Evolutionary conservation across 2,329 filamentous ascomycete species (phyloP).

Genomic region (Daldinia sp.): DNA sequence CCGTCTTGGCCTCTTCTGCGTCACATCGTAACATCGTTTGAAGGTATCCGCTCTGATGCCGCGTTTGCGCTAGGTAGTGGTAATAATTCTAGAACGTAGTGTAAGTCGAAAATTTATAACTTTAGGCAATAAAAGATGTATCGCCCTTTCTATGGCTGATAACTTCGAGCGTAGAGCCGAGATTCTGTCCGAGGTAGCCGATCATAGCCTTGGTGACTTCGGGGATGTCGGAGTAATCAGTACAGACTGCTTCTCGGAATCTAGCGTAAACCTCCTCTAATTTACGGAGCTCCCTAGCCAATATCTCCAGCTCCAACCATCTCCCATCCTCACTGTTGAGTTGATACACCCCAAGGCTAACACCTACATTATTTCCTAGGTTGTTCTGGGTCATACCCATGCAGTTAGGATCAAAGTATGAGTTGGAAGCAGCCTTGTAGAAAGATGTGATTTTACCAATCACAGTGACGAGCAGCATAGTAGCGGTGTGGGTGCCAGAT

Average conservation of each 20-base stretch:
- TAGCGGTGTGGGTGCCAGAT: slow-evolving; percentile 54
- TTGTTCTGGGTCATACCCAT: slow-evolving; percentile 31
- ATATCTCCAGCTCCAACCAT: slow-evolving; percentile 58
- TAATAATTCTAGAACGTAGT: slow-evolving; percentile 11
- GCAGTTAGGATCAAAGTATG: slow-evolving; percentile 49
- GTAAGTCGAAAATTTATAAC: background rate
- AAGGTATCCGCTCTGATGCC: slow-evolving; percentile 5
- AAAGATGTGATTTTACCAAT: slow-evolving; percentile 58
- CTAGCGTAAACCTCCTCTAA: slow-evolving; percentile 56
- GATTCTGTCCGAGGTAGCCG: slow-evolving; percentile 54
- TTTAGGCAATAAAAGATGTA: slow-evolving; percentile 39
- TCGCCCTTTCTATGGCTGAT: slow-evolving; percentile 50
- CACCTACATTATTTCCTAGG: slow-evolving; percentile 43
- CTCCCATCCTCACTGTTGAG: slow-evolving; percentile 55
- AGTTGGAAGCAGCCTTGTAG: slow-evolving; percentile 54
- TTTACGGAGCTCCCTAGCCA: slow-evolving; percentile 58
- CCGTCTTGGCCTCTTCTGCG: slow-evolving; percentile 18
- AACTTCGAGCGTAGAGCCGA: slow-evolving; percentile 54
- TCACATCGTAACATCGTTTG: slow-evolving; percentile 30
- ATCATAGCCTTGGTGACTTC: slow-evolving; percentile 57
- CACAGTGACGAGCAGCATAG: slow-evolving; percentile 60
- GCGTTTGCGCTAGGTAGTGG: slow-evolving; percentile 1
- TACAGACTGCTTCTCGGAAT: slow-evolving; percentile 53
- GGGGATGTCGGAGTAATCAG: slow-evolving; percentile 51
- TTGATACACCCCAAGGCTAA: slow-evolving; percentile 56